Conservation (phyloP, 345 rosid species). For the Passiflora organensis region DNA sequence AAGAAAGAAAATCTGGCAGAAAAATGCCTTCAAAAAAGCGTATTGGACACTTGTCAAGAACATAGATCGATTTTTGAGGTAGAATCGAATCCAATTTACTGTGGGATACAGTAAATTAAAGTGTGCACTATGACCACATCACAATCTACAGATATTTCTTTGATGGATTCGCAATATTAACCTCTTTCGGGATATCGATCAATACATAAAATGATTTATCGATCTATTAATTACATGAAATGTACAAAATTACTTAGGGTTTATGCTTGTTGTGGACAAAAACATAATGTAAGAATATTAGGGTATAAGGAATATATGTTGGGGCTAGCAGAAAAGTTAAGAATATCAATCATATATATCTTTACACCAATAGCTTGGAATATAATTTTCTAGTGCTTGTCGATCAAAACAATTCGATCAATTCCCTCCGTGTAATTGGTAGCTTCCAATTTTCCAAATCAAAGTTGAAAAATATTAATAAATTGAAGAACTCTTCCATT, state of each 20-base stretch:
- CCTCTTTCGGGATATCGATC: too few relatives aligned
- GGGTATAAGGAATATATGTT: not conserved
- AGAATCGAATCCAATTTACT: slow-evolving; percentile 12
- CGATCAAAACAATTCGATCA: too few relatives aligned
- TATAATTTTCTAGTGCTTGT: too few relatives aligned
- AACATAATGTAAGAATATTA: slow-evolving; percentile 6
- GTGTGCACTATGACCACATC: not conserved
- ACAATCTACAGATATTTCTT: not conserved
- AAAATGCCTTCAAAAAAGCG: not conserved
- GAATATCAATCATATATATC: too few relatives aligned
- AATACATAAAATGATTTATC: slow-evolving; percentile 1
- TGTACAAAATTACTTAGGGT: too few relatives aligned
- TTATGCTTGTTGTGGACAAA: slow-evolving; percentile 10
- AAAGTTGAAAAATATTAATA: too few relatives aligned
- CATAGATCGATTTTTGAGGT: not conserved
- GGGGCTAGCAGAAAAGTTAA: not conserved
- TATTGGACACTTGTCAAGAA: slow-evolving; percentile 5
- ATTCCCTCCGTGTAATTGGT: too few relatives aligned
- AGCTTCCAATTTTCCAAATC: too few relatives aligned
- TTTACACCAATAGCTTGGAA: too few relatives aligned
- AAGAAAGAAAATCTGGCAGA: not conserved
- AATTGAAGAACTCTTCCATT: too few relatives aligned
- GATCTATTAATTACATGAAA: too few relatives aligned
- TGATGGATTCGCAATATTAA: too few relatives aligned
- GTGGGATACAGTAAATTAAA: not conserved